Base-by-base conservation (phyloP, 1,139 yeast species). In the Saccharomycopsis hybrid region DNA sequence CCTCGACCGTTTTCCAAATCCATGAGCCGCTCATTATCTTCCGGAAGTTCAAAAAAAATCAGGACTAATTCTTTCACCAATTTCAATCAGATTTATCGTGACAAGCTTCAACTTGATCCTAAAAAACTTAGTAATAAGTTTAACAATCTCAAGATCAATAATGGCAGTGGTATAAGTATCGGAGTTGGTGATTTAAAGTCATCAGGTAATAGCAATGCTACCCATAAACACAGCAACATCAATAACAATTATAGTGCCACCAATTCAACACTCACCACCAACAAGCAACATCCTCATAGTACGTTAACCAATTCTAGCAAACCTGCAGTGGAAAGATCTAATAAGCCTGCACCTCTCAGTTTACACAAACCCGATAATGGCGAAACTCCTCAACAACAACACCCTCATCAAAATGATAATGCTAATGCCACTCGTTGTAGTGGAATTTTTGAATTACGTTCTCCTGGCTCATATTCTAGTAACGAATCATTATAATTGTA, bases 51-150 rank as follows among this genome's bases (percentile, higher is more conserved):
- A 7, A 29, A 32, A 32, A 44, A 43, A 28, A 48, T 49, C 31
- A 47, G 54, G 4, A 51, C 54, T 5, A 51, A 51, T 32, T 49
- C 52, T 3, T 49, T 49, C 32, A 51, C 54, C 13, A 51, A 48
- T 46, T 49, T 49, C 46, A 49, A 49, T 33, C 54, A 51, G 32
- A 43, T 49, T 29, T 51, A 51, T 31, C 13, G 37, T 13, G 52
- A 51, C 7, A 51, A 51, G 31, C 41, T 51, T 24, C 54, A 45
- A n/a, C 28, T 51, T 8, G 54, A 51, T 30, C 35, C 51, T 2
- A 13, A 5, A 5, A 43, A 35, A 9, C 32, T 49, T 13, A 33
- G 18, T 27, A 35, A 29, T 29, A 50, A 50, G 32, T 35, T 47
- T 11, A 13, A 42, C 27, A 33, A 24, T 31, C 25, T 43, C 5